Evolutionary conservation across 768 basidiomycete genomes (phyloP), one percentile per base, ranked within the genome.

Genomic region (Chalciporus sphaerocephalus): DNA sequence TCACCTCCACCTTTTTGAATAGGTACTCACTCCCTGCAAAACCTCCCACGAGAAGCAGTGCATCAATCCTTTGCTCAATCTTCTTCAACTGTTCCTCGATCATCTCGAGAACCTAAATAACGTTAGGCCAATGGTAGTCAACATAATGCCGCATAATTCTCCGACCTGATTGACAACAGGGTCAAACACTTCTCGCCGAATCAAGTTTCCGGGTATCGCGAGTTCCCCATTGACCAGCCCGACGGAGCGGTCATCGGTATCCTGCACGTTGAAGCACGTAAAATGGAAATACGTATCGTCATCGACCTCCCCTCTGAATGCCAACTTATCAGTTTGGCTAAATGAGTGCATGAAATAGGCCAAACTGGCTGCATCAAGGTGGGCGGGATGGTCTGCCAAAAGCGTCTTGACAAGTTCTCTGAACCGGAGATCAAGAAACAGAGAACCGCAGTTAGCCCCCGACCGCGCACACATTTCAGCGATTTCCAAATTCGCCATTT

Each of bases 331-430:
- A 10, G 87, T 87, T 67, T 93, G 89, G 51, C 86, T 85, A 57
- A 92, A 94, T 6, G 86, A 80, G 55, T 90, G 84, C 85, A 86
- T 89, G 63, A 92, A 92, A 69, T 87, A 88, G 5, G 88, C 88
- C 56, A 91, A 65, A 52, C 87, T 88, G 15, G 87, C 82, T 4
- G 80, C 70, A 58, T 93, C 89, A 9, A 92, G 76, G 63, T 94
- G 91, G 2, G 77, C 83, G 5, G 92, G 89, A 53, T 94, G 92
- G 61, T 88, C 84, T n/a, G 73, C 74, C 42, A 93, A 70, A 45
- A 92, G 77, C 34, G 74, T 85, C 64, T 78, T 78, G 42, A 94
- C 83, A 15, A 94, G 77, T 52, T 88, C 87, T 16, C 84, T 76
- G 69, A 93, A 93, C 50, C 89, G 79, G 37, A 93, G 70, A 68